These are phyloP conservation scores for Agrocybe pediades DNA, from an alignment of 768 basidiomycete genomes.

Conservation along the genomic window DNA sequence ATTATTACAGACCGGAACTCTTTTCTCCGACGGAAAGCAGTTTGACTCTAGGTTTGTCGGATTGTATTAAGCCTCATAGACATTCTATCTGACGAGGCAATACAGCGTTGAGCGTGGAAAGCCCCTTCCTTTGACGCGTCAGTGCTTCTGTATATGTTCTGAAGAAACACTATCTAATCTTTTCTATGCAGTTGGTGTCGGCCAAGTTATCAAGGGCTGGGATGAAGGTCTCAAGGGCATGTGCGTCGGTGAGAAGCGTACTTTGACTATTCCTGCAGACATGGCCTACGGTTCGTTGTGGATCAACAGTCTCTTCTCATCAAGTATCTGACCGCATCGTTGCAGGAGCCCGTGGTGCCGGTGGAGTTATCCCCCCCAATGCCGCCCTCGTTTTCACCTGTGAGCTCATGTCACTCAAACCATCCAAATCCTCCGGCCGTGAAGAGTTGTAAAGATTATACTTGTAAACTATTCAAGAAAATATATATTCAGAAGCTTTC, in stretches of 20 bases:
- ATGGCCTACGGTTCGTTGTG: slow-evolving; percentile 76
- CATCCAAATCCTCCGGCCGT: slow-evolving; percentile 47
- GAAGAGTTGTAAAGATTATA: slow-evolving; percentile 54
- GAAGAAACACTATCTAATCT: neutral
- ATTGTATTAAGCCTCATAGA: neutral
- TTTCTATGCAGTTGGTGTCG: slow-evolving; percentile 59
- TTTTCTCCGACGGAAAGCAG: slow-evolving; percentile 74
- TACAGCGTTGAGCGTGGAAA: slow-evolving; percentile 67
- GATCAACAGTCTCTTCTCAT: neutral
- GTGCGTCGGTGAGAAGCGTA: slow-evolving; percentile 88
- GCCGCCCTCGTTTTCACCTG: slow-evolving; percentile 86
- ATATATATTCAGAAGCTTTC: neutral
- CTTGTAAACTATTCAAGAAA: neutral
- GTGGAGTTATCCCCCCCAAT: slow-evolving; percentile 74
- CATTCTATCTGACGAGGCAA: neutral
- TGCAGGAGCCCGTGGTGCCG: slow-evolving; percentile 74
- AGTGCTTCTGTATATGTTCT: neutral
- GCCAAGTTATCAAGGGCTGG: slow-evolving; percentile 87
- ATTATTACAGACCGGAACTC: slow-evolving; percentile 67
- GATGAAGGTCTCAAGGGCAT: slow-evolving; percentile 82
- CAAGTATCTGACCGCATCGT: neutral
- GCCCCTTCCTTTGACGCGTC: slow-evolving; percentile 81
- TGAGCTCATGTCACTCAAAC: slow-evolving; percentile 71
- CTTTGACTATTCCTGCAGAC: slow-evolving; percentile 78
- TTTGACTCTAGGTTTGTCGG: slow-evolving; percentile 87